These are phyloP conservation scores for Saccharomycopsis vini DNA, from an alignment of 805 yeast species.

Conservation along the genomic window DNA sequence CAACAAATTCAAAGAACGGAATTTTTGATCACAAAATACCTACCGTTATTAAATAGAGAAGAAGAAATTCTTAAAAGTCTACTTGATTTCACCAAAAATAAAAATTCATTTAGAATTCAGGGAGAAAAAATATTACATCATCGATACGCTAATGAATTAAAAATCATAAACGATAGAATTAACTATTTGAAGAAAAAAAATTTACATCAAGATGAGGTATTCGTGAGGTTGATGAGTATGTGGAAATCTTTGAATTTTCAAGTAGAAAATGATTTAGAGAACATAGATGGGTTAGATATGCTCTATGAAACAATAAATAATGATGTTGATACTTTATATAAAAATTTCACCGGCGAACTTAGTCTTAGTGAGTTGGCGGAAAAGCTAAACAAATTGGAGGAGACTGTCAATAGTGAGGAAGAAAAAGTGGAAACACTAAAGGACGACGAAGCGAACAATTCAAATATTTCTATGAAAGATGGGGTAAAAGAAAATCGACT, in stretches of 20 bases:
- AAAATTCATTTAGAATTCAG: constrained; percentile 5
- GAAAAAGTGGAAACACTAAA: neutral
- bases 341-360: neutral
- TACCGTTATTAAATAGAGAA: constrained; percentile 17
- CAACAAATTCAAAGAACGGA: constrained; percentile 17
- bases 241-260: neutral
- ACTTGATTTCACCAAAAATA: constrained; percentile 16
- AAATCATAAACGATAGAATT: constrained; percentile 5
- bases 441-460: too few species aligned
- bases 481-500: too few species aligned
- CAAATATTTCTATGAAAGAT: too few species aligned
- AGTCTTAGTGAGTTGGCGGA: neutral
- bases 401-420: neutral
- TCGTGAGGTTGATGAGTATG: constrained; percentile 7
- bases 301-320: neutral
- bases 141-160: constrained; percentile 4
- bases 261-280: neutral
- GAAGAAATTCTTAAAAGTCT: constrained; percentile 19
- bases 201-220: constrained; percentile 3
- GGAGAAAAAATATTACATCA: constrained; percentile 13
- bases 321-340: constrained; percentile 3
- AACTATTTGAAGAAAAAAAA: constrained; percentile 4
- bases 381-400: neutral
- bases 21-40: constrained; percentile 13
- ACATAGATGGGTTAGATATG: neutral